These are phyloP conservation scores for Fraxinus paxiana DNA, from an alignment of 305 asterid species.

Conservation along the genomic window DNA sequence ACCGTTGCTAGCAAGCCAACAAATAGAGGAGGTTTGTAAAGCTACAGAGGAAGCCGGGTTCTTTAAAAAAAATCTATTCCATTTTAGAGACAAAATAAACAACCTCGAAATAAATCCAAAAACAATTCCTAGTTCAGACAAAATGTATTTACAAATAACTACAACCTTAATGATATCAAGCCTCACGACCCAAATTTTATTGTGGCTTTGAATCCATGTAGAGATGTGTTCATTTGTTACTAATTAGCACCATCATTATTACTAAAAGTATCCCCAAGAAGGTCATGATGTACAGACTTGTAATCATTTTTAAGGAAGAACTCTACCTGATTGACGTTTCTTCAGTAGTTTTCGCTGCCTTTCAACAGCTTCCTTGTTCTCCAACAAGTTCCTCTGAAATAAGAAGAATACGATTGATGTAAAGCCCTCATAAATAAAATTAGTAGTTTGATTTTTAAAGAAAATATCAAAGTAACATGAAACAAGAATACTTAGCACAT, in stretches of 20 bases:
- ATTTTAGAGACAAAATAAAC: conserved; percentile 4
- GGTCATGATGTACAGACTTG: conserved; percentile 19
- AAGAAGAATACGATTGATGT: conserved; percentile 14
- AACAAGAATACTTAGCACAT: background rate
- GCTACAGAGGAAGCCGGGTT: background rate
- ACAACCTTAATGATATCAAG: conserved; percentile 15
- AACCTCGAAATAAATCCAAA: conserved; percentile 1
- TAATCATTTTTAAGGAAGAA: background rate
- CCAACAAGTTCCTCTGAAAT: conserved; percentile 70
- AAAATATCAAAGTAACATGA: background rate
- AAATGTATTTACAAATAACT: background rate
- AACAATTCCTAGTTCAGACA: conserved; percentile 6
- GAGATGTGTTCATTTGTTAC: background rate
- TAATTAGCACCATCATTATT: background rate
- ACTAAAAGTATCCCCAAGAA: conserved; percentile 1
- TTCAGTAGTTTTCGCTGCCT: conserved; percentile 85
- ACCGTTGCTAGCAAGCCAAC: conserved; percentile 5
- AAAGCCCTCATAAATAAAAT: conserved; percentile 11
- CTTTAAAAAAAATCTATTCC: background rate
- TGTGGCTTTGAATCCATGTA: background rate
- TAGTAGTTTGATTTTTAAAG: conserved; percentile 8
- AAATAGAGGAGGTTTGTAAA: background rate
- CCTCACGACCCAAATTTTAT: background rate
- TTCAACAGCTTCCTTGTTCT: conserved; percentile 83
- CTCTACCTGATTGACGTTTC: conserved; percentile 76